These are phyloP conservation scores for Keithomyces neogunnii DNA, from an alignment of 2,329 filamentous ascomycete genomes.

Conservation along the genomic window DNA sequence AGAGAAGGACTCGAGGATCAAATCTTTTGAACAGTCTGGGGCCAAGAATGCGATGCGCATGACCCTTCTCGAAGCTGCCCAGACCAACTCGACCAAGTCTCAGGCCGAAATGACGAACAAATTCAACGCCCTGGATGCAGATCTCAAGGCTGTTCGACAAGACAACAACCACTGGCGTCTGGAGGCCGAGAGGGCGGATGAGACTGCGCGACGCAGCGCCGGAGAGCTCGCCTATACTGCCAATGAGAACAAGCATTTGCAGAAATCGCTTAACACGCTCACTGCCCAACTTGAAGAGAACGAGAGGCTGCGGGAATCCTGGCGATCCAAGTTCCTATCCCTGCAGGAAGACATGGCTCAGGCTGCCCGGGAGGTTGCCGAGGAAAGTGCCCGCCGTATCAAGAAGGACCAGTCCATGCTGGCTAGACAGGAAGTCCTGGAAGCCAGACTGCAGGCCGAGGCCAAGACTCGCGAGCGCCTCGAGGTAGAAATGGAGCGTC, in stretches of 20 bases:
- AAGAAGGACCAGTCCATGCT: slow-evolving; percentile 73
- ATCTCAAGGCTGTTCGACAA: slow-evolving; percentile 46
- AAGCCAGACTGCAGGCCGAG: slow-evolving; percentile 68
- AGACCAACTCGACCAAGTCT: slow-evolving; percentile 45
- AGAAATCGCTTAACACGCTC: slow-evolving; percentile 64
- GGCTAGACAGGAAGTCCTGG: slow-evolving; percentile 71
- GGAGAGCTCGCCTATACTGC: slow-evolving; percentile 39
- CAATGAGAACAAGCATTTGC: slow-evolving; percentile 64
- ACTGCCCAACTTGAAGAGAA: slow-evolving; percentile 78
- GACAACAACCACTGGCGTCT: slow-evolving; percentile 53
- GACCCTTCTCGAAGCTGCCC: slow-evolving; percentile 60
- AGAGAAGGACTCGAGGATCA: slow-evolving; percentile 60
- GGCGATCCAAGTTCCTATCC: slow-evolving; percentile 75
- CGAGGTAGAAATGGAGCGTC: slow-evolving; percentile 56
- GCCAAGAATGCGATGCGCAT: slow-evolving; percentile 52
- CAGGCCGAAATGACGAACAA: slow-evolving; percentile 48
- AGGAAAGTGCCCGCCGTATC: slow-evolving; percentile 72
- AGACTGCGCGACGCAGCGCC: slow-evolving; percentile 39
- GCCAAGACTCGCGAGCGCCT: slow-evolving; percentile 59
- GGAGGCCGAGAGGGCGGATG: slow-evolving; percentile 51
- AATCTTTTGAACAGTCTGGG: slow-evolving; percentile 45
- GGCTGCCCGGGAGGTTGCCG: slow-evolving; percentile 69
- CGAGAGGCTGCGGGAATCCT: slow-evolving; percentile 71
- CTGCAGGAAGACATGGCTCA: slow-evolving; percentile 81
- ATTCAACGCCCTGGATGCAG: slow-evolving; percentile 42